Evolutionary conservation across 129 eudicot species (phyloP).

Genomic region (Glebionis coronaria): DNA sequence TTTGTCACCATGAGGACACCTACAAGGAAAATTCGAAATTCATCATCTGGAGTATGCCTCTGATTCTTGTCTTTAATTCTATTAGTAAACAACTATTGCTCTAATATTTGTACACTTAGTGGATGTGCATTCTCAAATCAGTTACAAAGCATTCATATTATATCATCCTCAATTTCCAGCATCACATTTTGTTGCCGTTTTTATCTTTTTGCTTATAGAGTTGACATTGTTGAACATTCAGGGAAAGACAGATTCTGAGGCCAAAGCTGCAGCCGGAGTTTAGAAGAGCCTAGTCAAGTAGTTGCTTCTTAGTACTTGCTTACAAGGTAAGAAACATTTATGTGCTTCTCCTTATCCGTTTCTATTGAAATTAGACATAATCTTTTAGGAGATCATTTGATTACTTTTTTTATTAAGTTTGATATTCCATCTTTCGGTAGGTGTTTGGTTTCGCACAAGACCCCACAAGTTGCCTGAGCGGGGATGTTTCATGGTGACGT

Average conservation of each 20-base stretch:
- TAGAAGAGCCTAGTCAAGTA: constrained; percentile 22
- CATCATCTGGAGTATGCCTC: constrained; percentile 51
- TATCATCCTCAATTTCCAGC: neutral
- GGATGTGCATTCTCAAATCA: too few relatives aligned
- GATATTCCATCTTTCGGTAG: neutral
- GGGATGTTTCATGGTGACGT: constrained; percentile 7
- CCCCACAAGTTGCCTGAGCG: constrained; percentile 1
- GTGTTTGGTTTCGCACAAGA: constrained; percentile 12
- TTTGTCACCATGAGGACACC: constrained; percentile 97
- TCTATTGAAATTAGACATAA: too few relatives aligned
- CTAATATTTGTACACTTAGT: too few relatives aligned
- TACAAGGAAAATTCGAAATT: constrained; percentile 66
- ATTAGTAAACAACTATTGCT: neutral
- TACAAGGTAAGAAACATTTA: constrained; percentile 28
- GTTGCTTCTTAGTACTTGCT: constrained; percentile 23
- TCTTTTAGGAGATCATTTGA: too few relatives aligned
- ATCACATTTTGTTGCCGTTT: neutral
- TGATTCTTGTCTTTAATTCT: neutral
- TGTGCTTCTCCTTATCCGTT: neutral
- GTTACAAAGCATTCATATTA: neutral
- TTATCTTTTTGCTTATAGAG: constrained; percentile 5
- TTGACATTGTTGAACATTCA: constrained; percentile 26
- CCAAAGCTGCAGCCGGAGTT: constrained; percentile 81
- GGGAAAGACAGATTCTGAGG: constrained; percentile 69
- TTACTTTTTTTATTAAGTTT: neutral